Conservation (phyloP, 257 asterid genomes). For the Nicotiana obtusifolia region DNA sequence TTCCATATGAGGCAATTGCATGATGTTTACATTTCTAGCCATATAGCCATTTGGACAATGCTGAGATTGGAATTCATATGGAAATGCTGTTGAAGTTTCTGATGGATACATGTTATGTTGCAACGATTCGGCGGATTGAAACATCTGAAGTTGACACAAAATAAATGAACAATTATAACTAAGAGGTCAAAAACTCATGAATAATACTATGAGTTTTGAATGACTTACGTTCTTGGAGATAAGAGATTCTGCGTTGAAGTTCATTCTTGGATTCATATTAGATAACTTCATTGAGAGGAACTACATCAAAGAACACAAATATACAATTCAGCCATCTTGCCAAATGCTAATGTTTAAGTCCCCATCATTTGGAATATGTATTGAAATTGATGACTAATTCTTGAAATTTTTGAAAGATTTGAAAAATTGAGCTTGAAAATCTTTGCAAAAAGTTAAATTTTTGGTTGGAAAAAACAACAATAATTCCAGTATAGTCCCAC, state of each 20-base stretch:
- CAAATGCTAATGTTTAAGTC: background rate
- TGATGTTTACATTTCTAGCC: background rate
- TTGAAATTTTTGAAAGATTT: background rate
- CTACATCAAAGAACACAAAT: constrained; percentile 25
- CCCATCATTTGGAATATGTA: background rate
- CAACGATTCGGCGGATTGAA: constrained; percentile 39
- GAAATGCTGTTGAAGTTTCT: constrained; percentile 26
- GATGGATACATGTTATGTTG: constrained; percentile 36
- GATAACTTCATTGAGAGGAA: constrained; percentile 89
- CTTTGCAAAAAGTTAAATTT: too few species aligned
- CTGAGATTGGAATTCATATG: constrained; percentile 44
- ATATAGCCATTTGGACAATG: constrained; percentile 14
- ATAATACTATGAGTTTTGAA: background rate
- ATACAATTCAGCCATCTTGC: background rate
- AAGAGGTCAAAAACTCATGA: background rate
- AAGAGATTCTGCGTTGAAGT: constrained; percentile 51
- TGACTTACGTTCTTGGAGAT: constrained; percentile 68
- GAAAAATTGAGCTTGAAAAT: background rate
- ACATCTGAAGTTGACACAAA: constrained; percentile 30
- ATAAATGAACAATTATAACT: background rate
- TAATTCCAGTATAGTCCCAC: too few species aligned
- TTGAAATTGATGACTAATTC: background rate
- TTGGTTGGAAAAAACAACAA: too few species aligned
- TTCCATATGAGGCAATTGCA: constrained; percentile 27
- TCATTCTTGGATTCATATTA: constrained; percentile 65